Evolutionary conservation across 1,139 yeast species (phyloP).

Genomic region (Suhomyces bribrorum): DNA sequence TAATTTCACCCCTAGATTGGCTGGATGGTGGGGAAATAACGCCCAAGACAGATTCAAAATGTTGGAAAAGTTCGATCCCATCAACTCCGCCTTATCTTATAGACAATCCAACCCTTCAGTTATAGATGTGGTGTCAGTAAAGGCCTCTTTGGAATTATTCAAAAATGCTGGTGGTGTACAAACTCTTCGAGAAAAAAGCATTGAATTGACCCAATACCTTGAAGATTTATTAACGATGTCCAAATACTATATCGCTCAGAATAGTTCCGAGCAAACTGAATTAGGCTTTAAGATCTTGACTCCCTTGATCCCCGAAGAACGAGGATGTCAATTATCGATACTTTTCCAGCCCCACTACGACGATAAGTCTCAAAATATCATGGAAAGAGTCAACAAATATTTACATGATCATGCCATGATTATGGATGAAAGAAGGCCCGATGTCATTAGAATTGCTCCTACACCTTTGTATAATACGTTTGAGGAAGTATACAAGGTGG

Average conservation of each 20-base stretch:
- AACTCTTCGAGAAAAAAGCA: constrained; percentile 56
- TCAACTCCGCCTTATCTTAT: constrained; percentile 79
- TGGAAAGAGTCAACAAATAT: constrained; percentile 60
- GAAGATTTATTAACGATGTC: constrained; percentile 47
- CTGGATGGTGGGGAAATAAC: constrained; percentile 98
- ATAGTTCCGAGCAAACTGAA: constrained; percentile 19
- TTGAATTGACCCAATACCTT: constrained; percentile 58
- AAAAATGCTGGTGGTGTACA: constrained; percentile 64
- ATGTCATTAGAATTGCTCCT: constrained; percentile 84
- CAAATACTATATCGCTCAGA: constrained; percentile 41
- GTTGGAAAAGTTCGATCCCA: constrained; percentile 79
- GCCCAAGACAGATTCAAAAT: constrained; percentile 69
- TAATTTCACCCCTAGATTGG: constrained; percentile 62
- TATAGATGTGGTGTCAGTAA: constrained; percentile 71
- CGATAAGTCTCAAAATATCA: constrained; percentile 43
- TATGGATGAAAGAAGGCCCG: constrained; percentile 88
- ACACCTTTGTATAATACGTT: constrained; percentile 80
- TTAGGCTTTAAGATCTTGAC: constrained; percentile 71
- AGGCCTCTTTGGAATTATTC: constrained; percentile 65
- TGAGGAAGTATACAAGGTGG: constrained; percentile 48
- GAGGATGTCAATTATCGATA: constrained; percentile 84
- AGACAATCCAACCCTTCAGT: constrained; percentile 94
- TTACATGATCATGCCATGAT: constrained; percentile 63
- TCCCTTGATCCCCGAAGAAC: constrained; percentile 54
- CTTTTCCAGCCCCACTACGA: constrained; percentile 57